A percentile compares a stretch with the other conserved stretches of the same genome.
Conservation (phyloP, 1,284 basidiomycete genomes). For the Somion occarium region DNA sequence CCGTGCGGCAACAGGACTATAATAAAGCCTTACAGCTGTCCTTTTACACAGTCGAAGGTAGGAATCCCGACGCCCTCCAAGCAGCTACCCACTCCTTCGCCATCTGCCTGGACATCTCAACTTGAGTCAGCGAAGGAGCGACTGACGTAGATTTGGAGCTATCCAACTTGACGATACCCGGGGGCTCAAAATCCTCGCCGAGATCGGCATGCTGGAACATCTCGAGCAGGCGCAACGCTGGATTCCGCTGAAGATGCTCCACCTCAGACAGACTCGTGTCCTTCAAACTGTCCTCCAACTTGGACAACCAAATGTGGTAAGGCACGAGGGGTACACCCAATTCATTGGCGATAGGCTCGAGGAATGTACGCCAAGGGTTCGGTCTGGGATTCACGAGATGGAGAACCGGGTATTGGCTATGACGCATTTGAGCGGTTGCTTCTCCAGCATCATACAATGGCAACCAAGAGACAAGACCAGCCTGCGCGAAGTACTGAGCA, state of each 20-base stretch:
- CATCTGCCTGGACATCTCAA: neutral
- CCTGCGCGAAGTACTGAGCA: neutral
- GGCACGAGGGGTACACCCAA: constrained; percentile 19
- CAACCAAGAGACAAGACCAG: constrained; percentile 22
- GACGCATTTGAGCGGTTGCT: constrained; percentile 15
- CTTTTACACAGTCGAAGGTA: neutral
- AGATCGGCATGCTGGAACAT: constrained; percentile 11
- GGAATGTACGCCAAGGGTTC: constrained; percentile 17
- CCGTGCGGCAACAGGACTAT: no score
- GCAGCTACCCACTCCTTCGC: constrained; percentile 6
- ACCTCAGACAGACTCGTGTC: constrained; percentile 8
- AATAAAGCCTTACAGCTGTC: no score
- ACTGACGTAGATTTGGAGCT: constrained; percentile 3
- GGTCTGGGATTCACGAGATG: constrained; percentile 28
- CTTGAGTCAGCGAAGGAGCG: neutral
- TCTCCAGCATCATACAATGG: constrained; percentile 16
- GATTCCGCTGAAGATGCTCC: constrained; percentile 15
- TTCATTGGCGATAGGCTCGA: constrained; percentile 15
- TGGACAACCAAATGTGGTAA: constrained; percentile 19
- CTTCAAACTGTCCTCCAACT: constrained; percentile 10
- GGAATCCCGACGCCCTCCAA: constrained; percentile 10
- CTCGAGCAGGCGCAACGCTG: constrained; percentile 18
- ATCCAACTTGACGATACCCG: constrained; percentile 4
- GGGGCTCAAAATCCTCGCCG: constrained; percentile 2
- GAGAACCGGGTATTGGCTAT: constrained; percentile 15